Conservation (phyloP, 2,329 filamentous ascomycete species). For the Basipetospora chlamydospora region DNA sequence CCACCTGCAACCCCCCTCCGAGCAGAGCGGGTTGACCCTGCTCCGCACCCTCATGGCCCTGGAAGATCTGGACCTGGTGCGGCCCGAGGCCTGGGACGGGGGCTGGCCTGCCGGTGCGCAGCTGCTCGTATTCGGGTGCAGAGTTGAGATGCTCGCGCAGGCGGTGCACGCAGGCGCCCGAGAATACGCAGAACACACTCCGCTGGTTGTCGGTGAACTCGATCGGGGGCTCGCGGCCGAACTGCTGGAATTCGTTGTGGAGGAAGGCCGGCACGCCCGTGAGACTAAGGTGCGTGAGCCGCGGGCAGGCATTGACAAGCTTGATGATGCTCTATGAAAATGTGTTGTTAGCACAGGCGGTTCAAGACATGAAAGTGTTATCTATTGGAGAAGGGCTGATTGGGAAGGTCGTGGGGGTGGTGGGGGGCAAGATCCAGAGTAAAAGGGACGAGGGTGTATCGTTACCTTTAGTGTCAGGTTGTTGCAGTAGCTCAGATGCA, state of each 20-base stretch:
- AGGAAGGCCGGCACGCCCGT: conserved; percentile 90
- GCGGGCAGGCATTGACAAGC: conserved; percentile 78
- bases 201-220: conserved; percentile 95
- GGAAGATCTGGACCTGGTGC: too few relatives aligned
- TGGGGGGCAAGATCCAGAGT: conserved; percentile 9
- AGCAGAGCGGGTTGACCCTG: too few relatives aligned
- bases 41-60: neutral
- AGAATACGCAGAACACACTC: conserved; percentile 95
- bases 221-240: conserved; percentile 71
- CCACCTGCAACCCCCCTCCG: too few relatives aligned
- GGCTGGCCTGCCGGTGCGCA: conserved; percentile 21
- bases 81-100: too few relatives aligned
- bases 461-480: conserved; percentile 68
- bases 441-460: conserved; percentile 15
- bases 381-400: neutral
- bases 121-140: conserved; percentile 29
- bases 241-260: conserved; percentile 66
- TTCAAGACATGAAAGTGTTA: too few relatives aligned
- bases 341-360: conserved; percentile 4
- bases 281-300: conserved; percentile 83
- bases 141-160: conserved; percentile 67
- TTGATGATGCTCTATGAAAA: conserved; percentile 64
- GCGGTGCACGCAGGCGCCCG: conserved; percentile 64
- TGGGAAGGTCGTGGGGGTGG: too few relatives aligned
- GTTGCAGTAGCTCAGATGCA: conserved; percentile 91